Evolutionary conservation across 139 green algal genomes (phyloP).

Genomic region (Desmodesmus armatus): DNA sequence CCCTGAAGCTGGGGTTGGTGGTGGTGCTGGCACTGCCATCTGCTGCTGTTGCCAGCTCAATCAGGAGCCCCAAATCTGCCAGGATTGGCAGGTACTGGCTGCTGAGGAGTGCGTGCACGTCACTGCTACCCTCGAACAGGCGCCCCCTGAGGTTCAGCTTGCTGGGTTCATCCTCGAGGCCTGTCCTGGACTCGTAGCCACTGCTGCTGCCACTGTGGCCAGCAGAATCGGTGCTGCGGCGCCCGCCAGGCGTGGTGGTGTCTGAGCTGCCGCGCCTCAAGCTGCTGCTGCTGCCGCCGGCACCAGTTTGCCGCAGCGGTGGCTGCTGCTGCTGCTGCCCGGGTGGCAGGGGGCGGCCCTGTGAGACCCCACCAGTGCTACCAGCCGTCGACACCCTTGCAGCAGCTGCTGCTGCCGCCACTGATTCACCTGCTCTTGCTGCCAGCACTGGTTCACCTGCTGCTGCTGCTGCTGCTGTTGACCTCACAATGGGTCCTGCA

Average conservation of each 20-base stretch:
- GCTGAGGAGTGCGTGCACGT: constrained; percentile 28
- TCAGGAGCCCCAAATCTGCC: constrained; percentile 15
- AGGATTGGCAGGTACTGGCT: constrained; percentile 16
- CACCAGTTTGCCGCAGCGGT: background rate
- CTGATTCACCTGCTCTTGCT: background rate
- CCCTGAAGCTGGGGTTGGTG: background rate
- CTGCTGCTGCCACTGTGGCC: background rate
- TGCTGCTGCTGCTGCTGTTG: constrained; percentile 17
- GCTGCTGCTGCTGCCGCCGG: background rate
- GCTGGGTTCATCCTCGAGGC: constrained; percentile 3
- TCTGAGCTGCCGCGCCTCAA: background rate
- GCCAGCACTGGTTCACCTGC: background rate
- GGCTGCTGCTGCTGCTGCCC: background rate
- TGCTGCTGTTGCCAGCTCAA: background rate
- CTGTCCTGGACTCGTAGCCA: background rate
- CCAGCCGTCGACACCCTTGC: background rate
- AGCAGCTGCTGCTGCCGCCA: constrained; percentile 23
- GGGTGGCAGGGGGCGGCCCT: no score
- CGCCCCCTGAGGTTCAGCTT: constrained; percentile 7
- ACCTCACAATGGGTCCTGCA: background rate
- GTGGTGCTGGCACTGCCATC: background rate
- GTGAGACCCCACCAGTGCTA: background rate
- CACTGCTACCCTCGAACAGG: constrained; percentile 7
- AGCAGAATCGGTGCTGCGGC: background rate
- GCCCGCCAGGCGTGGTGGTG: background rate